Conservation (phyloP, 805 yeast species). For the Yamadazyma takamatsuzukensis region DNA sequence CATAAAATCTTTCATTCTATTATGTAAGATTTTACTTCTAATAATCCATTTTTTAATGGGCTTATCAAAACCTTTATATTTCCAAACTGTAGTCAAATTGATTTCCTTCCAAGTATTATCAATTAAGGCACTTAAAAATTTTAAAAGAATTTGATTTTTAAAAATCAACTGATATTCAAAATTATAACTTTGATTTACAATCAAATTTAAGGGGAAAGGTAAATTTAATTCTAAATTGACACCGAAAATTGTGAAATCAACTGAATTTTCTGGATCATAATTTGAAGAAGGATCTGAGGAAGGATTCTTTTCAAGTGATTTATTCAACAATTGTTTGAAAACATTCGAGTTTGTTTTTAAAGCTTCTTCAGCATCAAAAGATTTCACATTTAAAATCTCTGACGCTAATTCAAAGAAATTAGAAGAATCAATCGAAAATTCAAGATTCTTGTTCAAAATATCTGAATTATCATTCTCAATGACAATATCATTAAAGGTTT, state of each 20-base stretch:
- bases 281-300: slow-evolving; percentile 8
- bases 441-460: slow-evolving; percentile 16
- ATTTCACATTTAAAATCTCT: slow-evolving; percentile 50
- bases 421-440: slow-evolving; percentile 40
- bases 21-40: slow-evolving; percentile 52
- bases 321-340: slow-evolving; percentile 37
- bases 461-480: slow-evolving; percentile 2
- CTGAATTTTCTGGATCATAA: slow-evolving; percentile 25
- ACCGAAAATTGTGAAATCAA: slow-evolving; percentile 45
- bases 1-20: slow-evolving; percentile 54
- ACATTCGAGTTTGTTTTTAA: slow-evolving; percentile 29
- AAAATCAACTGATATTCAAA: slow-evolving; percentile 78
- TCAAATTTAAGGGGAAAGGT: slow-evolving; percentile 84
- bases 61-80: slow-evolving; percentile 38
- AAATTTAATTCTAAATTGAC: slow-evolving; percentile 56
- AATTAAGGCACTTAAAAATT: slow-evolving; percentile 55
- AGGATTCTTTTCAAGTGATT: slow-evolving; percentile 30
- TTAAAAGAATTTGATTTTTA: slow-evolving; percentile 64
- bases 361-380: slow-evolving; percentile 52
- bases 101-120: slow-evolving; percentile 73
- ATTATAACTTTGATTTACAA: slow-evolving; percentile 65
- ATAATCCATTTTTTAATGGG: slow-evolving; percentile 52
- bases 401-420: slow-evolving; percentile 43
- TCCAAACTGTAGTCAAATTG: slow-evolving; percentile 65
- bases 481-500: slow-evolving; percentile 18